phyloP scores from a whole-genome alignment of 2,329 filamentous ascomycete genomes.

The Fusarium coffeatum region DNA sequence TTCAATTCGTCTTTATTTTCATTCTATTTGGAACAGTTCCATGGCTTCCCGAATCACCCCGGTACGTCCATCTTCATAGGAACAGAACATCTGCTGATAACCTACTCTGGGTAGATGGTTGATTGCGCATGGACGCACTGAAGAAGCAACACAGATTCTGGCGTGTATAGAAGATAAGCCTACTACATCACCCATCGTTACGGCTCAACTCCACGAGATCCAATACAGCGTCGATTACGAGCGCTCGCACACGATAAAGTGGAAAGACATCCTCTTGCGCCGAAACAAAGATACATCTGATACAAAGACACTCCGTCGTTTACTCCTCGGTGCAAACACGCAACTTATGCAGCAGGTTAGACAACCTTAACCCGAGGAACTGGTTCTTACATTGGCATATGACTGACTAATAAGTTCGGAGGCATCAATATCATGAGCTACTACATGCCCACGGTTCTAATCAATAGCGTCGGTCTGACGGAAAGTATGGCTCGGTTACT shows the following conservation, averaged over 20 bases:
- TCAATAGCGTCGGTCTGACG: conserved; percentile 60
- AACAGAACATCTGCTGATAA: accelerated
- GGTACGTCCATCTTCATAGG: not conserved
- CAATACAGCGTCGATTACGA: conserved; percentile 27
- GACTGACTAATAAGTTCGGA: conserved; percentile 6
- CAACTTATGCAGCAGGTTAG: conserved; percentile 43
- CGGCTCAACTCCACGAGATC: conserved; percentile 21
- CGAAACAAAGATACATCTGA: conserved; percentile 8
- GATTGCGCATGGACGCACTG: conserved; percentile 6
- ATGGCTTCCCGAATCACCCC: conserved; percentile 37
- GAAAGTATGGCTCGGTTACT: conserved; percentile 62
- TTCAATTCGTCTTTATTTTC: conserved; percentile 58
- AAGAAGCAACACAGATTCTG: conserved; percentile 22
- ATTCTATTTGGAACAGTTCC: conserved; percentile 48
- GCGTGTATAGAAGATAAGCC: conserved; percentile 25
- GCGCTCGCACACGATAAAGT: conserved; percentile 11
- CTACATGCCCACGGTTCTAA: conserved; percentile 61
- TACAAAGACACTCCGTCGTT: conserved; percentile 25
- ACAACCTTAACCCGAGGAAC: not conserved
- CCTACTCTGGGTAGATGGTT: conserved; percentile 19
- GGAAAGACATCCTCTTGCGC: conserved; percentile 6
- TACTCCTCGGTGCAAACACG: conserved; percentile 57
- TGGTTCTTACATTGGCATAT: not conserved
- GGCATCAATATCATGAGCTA: conserved; percentile 29
- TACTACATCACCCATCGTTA: not conserved